Base-by-base conservation (phyloP, 306 rosid genomes). In the Fagus crenata region DNA sequence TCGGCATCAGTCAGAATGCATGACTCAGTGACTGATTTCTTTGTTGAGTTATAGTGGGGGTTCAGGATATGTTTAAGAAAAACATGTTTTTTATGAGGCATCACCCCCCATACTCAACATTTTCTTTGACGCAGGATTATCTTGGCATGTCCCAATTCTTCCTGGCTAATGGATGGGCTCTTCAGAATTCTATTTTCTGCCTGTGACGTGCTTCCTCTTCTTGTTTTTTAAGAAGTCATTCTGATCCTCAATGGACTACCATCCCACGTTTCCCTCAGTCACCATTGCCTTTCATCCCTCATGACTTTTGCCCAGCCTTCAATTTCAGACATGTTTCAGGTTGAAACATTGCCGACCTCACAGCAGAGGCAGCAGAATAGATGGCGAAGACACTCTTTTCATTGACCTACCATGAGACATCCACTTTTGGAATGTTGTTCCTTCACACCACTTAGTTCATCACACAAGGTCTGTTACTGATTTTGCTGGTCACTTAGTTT, bases 81-180 rank as follows among this genome's bases (percentile, higher is more conserved):
- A 81, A 75, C 87, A 79, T 85, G 80, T 75, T 84, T 85, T 82
- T 89, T 78, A 46, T 88, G 85, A 84, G 83, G 89, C 91, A 79
- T 87, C 87, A 74, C 78, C 87, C 97, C 90, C 99, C 97, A 85
- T 89, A 85, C 91, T 93, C 98, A 92, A 89, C 93, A 91, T 96
- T 93, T 93, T 96, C 93, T 92, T 92, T 96, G 98, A 85, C 92
- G 99, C 99, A 96, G 98, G 99, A 87, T 89, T 91, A 85, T 84
- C 88, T 85, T 87, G 90, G 98, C 98, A 91, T 85, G 84, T 86
- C 93, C 98, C 90, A 89, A 76, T 81, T 81, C 93, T 90, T 80
- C 87, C 90, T 76, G 90, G 93, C 90, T 87, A 89, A 90, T 83
- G 96, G 94, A 87, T 89, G 93, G 85, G 92, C 90, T 81, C 88